These are phyloP conservation scores for Turnera subulata DNA, from an alignment of 345 rosid species.

Conservation along the genomic window DNA sequence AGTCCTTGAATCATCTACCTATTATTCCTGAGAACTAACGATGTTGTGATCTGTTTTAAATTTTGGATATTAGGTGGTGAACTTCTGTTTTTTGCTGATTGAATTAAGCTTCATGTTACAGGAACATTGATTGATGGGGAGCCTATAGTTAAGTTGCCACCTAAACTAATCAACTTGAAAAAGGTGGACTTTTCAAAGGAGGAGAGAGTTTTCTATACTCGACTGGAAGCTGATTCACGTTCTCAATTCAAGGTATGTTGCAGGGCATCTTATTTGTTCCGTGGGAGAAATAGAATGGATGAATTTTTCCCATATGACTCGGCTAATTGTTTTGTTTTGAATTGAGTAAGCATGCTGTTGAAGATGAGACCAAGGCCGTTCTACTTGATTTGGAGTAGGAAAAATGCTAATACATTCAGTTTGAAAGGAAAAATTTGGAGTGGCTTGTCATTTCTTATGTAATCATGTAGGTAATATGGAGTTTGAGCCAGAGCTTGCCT, in stretches of 20 bases:
- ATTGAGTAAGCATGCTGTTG: too few relatives aligned
- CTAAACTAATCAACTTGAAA: slow-evolving; percentile 54
- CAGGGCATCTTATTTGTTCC: background rate
- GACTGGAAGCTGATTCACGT: slow-evolving; percentile 78
- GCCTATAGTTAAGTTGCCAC: slow-evolving; percentile 84
- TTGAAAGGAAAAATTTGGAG: too few relatives aligned
- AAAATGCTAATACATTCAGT: too few relatives aligned
- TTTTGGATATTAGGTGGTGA: slow-evolving; percentile 2
- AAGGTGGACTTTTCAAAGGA: slow-evolving; percentile 73
- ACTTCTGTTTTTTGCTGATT: slow-evolving; percentile 20
- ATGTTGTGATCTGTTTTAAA: slow-evolving; percentile 11
- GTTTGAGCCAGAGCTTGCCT: too few relatives aligned
- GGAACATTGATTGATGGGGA: slow-evolving; percentile 81
- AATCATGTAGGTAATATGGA: too few relatives aligned
- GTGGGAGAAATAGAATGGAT: too few relatives aligned
- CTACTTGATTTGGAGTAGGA: too few relatives aligned
- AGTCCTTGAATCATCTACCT: background rate
- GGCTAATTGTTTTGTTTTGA: too few relatives aligned
- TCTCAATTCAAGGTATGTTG: slow-evolving; percentile 75
- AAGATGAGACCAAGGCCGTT: too few relatives aligned
- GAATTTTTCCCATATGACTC: too few relatives aligned
- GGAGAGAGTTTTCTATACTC: slow-evolving; percentile 79
- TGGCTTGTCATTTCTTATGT: too few relatives aligned
- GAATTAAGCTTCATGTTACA: slow-evolving; percentile 29
- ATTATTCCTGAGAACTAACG: slow-evolving; percentile 7